These are phyloP conservation scores for Candida methanosorbosa DNA, from an alignment of 805 yeast genomes.

Conservation along the genomic window DNA sequence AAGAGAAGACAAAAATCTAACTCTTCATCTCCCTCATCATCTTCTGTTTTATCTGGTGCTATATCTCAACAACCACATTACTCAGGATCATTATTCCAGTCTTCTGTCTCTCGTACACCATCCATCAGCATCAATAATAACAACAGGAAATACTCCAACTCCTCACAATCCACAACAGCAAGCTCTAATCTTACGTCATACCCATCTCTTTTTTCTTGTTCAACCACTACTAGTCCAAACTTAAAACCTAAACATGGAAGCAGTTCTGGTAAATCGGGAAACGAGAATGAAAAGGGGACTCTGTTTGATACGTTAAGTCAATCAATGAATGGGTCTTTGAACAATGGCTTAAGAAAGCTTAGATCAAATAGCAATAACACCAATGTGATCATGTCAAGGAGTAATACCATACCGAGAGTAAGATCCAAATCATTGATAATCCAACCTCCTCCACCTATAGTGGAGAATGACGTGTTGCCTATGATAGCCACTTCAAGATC, in stretches of 20 bases:
- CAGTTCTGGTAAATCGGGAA: constrained; percentile 2
- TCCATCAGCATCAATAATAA: background rate
- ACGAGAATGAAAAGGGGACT: constrained; percentile 1
- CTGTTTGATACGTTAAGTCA: constrained; percentile 19
- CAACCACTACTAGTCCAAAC: constrained; percentile 3
- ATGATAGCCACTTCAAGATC: no score
- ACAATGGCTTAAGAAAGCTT: constrained; percentile 17
- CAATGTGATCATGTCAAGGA: background rate
- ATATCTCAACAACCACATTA: background rate
- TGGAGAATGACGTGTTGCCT: no score
- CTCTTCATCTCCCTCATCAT: constrained; percentile 1
- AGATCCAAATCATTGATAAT: constrained; percentile 9
- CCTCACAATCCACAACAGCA: background rate
- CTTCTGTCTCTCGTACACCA: constrained; percentile 1
- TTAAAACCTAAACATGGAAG: constrained; percentile 9
- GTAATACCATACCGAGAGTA: no score
- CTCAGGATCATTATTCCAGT: background rate
- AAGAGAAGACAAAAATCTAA: background rate
- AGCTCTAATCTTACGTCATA: background rate
- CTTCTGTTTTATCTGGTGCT: constrained; percentile 1
- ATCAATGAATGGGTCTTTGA: constrained; percentile 15
- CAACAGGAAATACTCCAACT: background rate
- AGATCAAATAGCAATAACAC: background rate
- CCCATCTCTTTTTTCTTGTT: constrained; percentile 2
- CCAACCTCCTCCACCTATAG: no score